Percentiles rank a stretch among this genome's conserved stretches.
phyloP scores from a whole-genome alignment of 106 monocot species.

The Dendrobium chrysotoxum region DNA sequence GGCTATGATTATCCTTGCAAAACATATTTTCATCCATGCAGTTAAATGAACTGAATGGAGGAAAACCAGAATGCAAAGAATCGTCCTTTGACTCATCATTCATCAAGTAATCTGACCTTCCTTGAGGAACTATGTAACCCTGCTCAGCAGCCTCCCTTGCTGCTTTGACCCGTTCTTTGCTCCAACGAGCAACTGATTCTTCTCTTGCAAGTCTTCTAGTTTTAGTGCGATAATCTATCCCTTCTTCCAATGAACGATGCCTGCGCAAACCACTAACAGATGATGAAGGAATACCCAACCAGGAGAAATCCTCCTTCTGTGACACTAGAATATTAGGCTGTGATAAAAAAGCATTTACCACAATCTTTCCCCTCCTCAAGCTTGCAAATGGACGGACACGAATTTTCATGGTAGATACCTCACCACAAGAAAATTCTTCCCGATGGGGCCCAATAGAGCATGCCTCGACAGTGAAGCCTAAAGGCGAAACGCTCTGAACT shows the following conservation, averaged over 20 bases:
- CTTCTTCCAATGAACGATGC: conserved; percentile 75
- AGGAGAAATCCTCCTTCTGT: conserved; percentile 93
- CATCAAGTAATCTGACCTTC: conserved; percentile 10
- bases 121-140: conserved; percentile 68
- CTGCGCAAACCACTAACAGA: conserved; percentile 31
- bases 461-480: conserved; percentile 74
- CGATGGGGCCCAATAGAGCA: conserved; percentile 81
- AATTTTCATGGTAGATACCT: conserved; percentile 64
- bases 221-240: conserved; percentile 88
- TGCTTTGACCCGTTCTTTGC: conserved; percentile 45
- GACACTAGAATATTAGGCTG: conserved; percentile 67
- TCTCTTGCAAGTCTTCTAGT: conserved; percentile 74
- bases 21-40: conserved; percentile 63
- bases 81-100: conserved; percentile 21
- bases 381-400: conserved; percentile 80
- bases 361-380: conserved; percentile 81
- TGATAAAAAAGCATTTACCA: conserved; percentile 79
- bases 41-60: conserved; percentile 34
- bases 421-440: conserved; percentile 95
- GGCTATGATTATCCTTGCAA: conserved; percentile 58
- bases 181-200: conserved; percentile 29
- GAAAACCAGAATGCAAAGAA: conserved; percentile 15
- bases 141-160: conserved; percentile 66
- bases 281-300: conserved; percentile 77
- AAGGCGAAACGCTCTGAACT: conserved; percentile 74